Base-by-base conservation (phyloP, 805 yeast genomes). In the Candida boleticola region DNA sequence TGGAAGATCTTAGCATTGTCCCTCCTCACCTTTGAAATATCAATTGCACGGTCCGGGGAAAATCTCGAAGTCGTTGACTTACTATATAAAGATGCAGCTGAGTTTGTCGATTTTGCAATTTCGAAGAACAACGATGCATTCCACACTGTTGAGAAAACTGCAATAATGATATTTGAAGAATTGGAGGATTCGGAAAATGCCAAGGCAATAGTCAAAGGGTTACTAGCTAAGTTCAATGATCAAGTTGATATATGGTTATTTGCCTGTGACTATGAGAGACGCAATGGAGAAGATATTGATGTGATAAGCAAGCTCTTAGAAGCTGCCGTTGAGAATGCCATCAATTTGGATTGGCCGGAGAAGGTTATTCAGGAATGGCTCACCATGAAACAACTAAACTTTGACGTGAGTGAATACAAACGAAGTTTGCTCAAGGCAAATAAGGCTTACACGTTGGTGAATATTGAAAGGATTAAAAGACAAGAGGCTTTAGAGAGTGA, bases 171-270 rank as follows among this genome's bases (percentile, higher is more conserved):
- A 1, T 59, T 58, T 38, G 70, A 66, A 23, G 45, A 49, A 2
- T 30, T 61, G 4, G 67, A 55, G 1, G 60, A 62, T 19, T 13
- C 53, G 0, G 66, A 57, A 0, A 41, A 42, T 14, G 73, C 73
- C 0, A 43, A 62, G 19, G 38, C 41, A 3, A 31, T 55, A 4
- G 47, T 66, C 38, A 41, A 52, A 3, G 33, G 33, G 18, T 39
- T 73, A 23, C 42, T 71, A 1, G 46, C 48, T 3, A 49, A 44
- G 1, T 68, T 60, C 40, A 41, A 52, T 0, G 40, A 49, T 3
- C 74, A 77, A 49, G 56, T 67, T 22, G 78, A 73, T 23, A 60
- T 71, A 6, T 80, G 84, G 84, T 39, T 77, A 2, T 62, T 58
- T 37, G 67, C 71, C 4, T 55, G 60, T 36, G 57, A 65, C 3